phyloP scores from a whole-genome alignment of 306 rosid species.

The Alnus glutinosa region DNA sequence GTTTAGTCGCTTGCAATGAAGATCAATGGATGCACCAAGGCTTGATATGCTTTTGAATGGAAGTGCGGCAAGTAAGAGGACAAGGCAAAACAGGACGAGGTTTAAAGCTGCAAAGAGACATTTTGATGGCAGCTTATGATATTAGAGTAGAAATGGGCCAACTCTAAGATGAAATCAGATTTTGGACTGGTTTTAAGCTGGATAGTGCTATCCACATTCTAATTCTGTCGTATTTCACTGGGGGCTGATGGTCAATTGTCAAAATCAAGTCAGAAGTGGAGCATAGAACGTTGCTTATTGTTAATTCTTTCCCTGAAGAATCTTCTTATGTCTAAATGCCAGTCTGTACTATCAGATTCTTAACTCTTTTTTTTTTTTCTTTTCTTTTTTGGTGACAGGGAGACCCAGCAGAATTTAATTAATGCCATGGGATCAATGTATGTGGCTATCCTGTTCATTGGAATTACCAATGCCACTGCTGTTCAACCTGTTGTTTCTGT shows the following conservation, averaged over 20 bases:
- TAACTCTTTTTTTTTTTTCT: background rate
- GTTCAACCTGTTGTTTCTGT: slow-evolving; percentile 96
- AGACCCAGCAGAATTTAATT: slow-evolving; percentile 77
- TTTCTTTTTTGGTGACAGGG: slow-evolving; percentile 46
- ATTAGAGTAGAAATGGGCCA: background rate
- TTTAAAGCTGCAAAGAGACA: background rate
- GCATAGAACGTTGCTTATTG: background rate
- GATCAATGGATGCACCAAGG: background rate
- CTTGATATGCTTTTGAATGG: background rate
- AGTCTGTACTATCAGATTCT: slow-evolving; percentile 14
- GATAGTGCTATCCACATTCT: background rate
- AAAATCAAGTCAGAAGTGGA: background rate
- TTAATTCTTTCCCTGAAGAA: background rate
- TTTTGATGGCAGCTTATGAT: slow-evolving; percentile 2
- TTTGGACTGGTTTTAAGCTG: background rate
- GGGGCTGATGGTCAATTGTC: background rate
- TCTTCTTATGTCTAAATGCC: background rate
- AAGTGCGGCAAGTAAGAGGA: background rate
- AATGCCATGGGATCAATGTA: slow-evolving; percentile 99
- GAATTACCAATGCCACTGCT: slow-evolving; percentile 89
- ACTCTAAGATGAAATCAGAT: background rate
- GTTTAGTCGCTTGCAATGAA: background rate
- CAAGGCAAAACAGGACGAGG: background rate
- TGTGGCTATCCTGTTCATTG: slow-evolving; percentile 80
- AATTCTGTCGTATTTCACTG: background rate